Evolutionary conservation across 345 rosid species (phyloP).

Genomic region (Atalantia buxifolia): DNA sequence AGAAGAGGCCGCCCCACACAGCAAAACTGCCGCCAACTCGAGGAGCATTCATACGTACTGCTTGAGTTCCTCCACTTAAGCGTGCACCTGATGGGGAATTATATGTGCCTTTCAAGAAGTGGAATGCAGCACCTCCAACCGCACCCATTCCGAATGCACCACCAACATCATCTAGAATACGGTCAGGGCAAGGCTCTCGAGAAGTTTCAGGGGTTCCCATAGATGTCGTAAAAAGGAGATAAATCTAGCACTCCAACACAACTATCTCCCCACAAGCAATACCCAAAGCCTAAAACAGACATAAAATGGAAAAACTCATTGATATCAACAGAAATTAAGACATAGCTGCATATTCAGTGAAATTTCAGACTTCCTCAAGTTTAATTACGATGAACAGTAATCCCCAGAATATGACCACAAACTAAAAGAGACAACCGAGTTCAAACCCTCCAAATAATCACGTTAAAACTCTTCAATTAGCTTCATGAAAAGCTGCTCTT

Average conservation of each 20-base stretch:
- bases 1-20: conserved; percentile 61
- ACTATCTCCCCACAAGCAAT: neutral
- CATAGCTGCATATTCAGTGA: too few relatives aligned
- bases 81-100: conserved; percentile 62
- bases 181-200: conserved; percentile 49
- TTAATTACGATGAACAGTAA: neutral
- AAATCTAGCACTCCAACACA: neutral
- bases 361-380: neutral
- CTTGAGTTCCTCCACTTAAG: conserved; percentile 58
- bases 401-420: too few relatives aligned
- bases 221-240: neutral
- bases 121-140: conserved; percentile 64
- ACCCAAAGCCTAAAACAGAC: too few relatives aligned
- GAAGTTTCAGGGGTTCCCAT: conserved; percentile 65
- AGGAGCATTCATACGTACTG: conserved; percentile 72
- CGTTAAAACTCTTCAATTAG: too few relatives aligned
- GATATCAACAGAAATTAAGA: too few relatives aligned
- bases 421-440: too few relatives aligned
- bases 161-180: conserved; percentile 51
- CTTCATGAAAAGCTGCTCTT: neutral
- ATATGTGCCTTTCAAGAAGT: conserved; percentile 53
- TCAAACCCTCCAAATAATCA: neutral
- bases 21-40: conserved; percentile 77
- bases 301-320: too few relatives aligned
- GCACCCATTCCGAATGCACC: conserved; percentile 67